Base-by-base conservation (phyloP, 257 asterid genomes). In the Scutellaria galericulata region DNA sequence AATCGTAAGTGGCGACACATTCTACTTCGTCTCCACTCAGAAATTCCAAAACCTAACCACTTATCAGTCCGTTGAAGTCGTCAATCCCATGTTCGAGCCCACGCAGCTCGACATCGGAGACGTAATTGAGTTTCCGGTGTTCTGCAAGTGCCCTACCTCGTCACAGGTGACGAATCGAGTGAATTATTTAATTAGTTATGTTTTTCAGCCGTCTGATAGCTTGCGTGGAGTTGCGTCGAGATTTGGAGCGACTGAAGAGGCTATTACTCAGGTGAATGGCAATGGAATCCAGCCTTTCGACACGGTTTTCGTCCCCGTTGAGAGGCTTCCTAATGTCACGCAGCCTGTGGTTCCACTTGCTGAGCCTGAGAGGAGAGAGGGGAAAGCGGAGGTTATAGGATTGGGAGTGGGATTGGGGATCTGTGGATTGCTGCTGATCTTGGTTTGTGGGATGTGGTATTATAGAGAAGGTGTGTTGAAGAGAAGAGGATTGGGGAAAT, bases 121-220 rank as follows among this genome's bases (percentile, higher is more conserved):
- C 1, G 65, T 70, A 1, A 72, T 67, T 9, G 70, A 54, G 2
- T 90, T 95, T 39, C 99, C 99, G 5, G 72, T 95, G 37, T 95
- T 95, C 79, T 95, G 99, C 68, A 83, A 75, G 76, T 95, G 99
- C 64, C 97, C 98, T 8, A 80, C 44, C 22, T 10, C 79, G 0
- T 77, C 85, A 15, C 85, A 83, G 77, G 7, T 72, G 77, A 78
- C 5, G 39, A 84, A 78, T 51, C 60, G 22, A 37, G 64, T 82
- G 42, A 86, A 77, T 64, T 85, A 62, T 66, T 88, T 92, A 3
- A 66, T 95, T 67, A 90, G 79, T 78, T 95, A 95, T 47, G 90
- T 89, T 48, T 80, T 83, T 20, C 99, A 86, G 56, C 91, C 87
- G 20, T 72, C 80, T 4, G 99, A 95, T 60, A 85, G 24, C 31